Evolutionary conservation across 192 early-diverging fungal genomes (phyloP).

Genomic region (Coemansia sp.): DNA sequence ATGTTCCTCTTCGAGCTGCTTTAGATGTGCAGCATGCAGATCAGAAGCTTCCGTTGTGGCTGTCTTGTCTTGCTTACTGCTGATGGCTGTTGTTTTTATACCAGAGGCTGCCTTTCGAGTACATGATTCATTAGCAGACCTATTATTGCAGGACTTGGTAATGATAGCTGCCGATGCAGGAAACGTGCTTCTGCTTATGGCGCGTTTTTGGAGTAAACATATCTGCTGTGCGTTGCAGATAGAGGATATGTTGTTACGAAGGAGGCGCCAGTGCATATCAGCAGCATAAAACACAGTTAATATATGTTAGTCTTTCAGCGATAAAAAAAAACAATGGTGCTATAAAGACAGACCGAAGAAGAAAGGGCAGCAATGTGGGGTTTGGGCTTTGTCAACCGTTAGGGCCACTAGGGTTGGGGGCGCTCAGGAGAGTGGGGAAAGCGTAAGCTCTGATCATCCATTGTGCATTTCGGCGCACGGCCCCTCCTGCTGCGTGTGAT

Average conservation of each 20-base stretch:
- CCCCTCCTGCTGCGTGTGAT: background rate
- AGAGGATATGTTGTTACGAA: background rate
- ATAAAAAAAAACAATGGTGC: background rate
- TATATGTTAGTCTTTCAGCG: background rate
- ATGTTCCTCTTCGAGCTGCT: conserved; percentile 43
- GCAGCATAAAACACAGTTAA: background rate
- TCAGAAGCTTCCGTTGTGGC: conserved; percentile 3
- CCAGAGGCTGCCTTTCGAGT: background rate
- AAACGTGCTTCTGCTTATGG: background rate
- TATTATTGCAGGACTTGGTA: background rate
- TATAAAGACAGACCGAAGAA: background rate
- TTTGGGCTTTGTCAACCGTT: background rate
- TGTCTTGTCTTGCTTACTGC: conserved; percentile 11
- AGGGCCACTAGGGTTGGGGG: too few species aligned
- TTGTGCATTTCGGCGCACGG: background rate
- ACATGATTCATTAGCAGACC: background rate
- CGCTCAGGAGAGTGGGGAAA: too few species aligned
- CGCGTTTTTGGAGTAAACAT: background rate
- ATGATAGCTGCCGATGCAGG: background rate
- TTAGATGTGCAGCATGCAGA: conserved; percentile 16
- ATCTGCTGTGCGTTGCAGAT: background rate
- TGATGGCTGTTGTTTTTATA: conserved; percentile 16
- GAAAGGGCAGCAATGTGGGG: background rate
- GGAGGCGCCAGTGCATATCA: background rate
- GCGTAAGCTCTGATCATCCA: too few species aligned